Evolutionary conservation across 148 eudicot species (phyloP).

Genomic region (Arbutus unedo): DNA sequence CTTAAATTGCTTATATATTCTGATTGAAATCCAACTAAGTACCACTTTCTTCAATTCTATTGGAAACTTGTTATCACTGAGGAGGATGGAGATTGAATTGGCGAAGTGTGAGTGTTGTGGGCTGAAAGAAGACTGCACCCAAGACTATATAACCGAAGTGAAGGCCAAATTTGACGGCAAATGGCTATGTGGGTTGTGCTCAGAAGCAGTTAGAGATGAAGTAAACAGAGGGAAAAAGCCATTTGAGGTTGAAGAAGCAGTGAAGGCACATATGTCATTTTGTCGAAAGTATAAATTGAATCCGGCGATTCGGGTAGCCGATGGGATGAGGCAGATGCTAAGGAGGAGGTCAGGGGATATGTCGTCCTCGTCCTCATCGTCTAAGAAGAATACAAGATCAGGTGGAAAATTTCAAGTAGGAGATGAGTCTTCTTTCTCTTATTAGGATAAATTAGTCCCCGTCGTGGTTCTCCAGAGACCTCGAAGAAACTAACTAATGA

Average conservation of each 20-base stretch:
- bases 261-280: conserved; percentile 70
- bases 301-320: conserved; percentile 65
- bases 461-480: too few relatives aligned
- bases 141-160: conserved; percentile 57
- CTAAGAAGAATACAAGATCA: conserved; percentile 39
- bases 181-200: conserved; percentile 81
- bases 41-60: neutral
- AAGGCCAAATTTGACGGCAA: conserved; percentile 63
- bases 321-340: conserved; percentile 71
- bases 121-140: conserved; percentile 73
- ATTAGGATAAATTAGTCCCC: neutral
- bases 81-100: conserved; percentile 47
- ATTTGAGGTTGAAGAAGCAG: conserved; percentile 49
- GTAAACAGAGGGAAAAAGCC: conserved; percentile 24
- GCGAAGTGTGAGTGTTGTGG: conserved; percentile 79
- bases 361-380: neutral
- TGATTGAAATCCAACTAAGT: neutral
- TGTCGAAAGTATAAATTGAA: conserved; percentile 57
- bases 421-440: conserved; percentile 25
- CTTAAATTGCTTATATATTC: neutral
- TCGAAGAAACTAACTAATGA: neutral
- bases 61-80: neutral
- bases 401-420: conserved; percentile 30
- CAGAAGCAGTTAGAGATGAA: conserved; percentile 75
- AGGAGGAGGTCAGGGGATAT: conserved; percentile 44